Conservation (phyloP, 306 rosid genomes). For the Prunus dulcis region DNA sequence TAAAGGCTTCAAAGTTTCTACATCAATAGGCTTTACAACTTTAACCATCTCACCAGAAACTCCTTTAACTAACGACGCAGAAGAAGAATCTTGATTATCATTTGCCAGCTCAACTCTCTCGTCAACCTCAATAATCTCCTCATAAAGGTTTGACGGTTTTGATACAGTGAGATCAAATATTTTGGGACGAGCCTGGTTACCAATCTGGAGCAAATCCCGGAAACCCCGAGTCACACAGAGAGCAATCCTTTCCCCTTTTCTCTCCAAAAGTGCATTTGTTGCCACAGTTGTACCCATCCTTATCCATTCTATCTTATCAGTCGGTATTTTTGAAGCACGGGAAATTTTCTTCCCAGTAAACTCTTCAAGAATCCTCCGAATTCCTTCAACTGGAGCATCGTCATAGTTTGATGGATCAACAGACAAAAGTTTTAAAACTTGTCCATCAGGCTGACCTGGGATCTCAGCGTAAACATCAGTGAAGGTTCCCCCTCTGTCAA, state of each 20-base stretch:
- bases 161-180: slow-evolving; percentile 84
- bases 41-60: slow-evolving; percentile 82
- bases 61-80: slow-evolving; percentile 50
- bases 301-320: slow-evolving; percentile 92
- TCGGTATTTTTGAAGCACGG: slow-evolving; percentile 61
- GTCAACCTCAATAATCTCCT: slow-evolving; percentile 82
- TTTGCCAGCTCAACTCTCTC: slow-evolving; percentile 64
- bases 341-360: slow-evolving; percentile 50
- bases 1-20: slow-evolving; percentile 53
- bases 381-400: slow-evolving; percentile 92
- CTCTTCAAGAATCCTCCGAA: slow-evolving; percentile 78
- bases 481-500: slow-evolving; percentile 94
- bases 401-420: slow-evolving; percentile 90
- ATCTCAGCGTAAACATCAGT: slow-evolving; percentile 89
- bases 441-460: slow-evolving; percentile 70
- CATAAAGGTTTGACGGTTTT: slow-evolving; percentile 82
- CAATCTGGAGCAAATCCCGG: slow-evolving; percentile 79
- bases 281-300: slow-evolving; percentile 99
- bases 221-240: slow-evolving; percentile 88
- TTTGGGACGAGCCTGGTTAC: slow-evolving; percentile 95
- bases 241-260: slow-evolving; percentile 88
- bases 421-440: slow-evolving; percentile 75
- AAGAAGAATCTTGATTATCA: slow-evolving; percentile 30
- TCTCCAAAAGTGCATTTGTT: slow-evolving; percentile 87
- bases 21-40: slow-evolving; percentile 69